Percentiles rank a stretch among this genome's conserved stretches.
Evolutionary conservation across 1,139 yeast species (phyloP).

Genomic region (Sugiyamaella pinicola): DNA sequence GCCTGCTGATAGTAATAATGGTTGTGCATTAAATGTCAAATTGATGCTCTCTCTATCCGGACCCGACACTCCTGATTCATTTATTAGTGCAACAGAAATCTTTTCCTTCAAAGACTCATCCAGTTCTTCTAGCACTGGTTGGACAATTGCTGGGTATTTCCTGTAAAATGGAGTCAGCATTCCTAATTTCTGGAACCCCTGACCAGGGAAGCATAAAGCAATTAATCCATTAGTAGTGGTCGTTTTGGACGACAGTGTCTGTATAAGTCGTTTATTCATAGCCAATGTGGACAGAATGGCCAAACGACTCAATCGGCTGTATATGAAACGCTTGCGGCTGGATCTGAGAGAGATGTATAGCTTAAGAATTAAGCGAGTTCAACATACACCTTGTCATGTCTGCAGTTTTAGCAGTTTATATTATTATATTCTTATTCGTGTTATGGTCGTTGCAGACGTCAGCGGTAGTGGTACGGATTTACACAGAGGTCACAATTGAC

Average conservation of each 20-base stretch:
- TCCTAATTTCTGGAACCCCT: conserved; percentile 46
- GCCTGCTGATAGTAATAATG: conserved; percentile 57
- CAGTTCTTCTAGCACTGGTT: conserved; percentile 39
- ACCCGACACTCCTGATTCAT: conserved; percentile 24
- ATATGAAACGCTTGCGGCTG: too few species aligned
- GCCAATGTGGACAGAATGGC: background rate
- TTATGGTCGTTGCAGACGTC: too few species aligned
- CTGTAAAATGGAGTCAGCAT: conserved; percentile 38
- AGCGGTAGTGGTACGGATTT: too few species aligned
- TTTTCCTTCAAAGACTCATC: conserved; percentile 39
- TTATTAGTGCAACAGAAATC: conserved; percentile 35
- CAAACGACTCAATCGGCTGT: too few species aligned
- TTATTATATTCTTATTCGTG: too few species aligned
- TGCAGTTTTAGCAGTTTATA: too few species aligned
- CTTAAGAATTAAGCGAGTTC: too few species aligned
- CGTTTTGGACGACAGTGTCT: background rate
- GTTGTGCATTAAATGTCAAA: conserved; percentile 60
- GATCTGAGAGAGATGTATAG: too few species aligned
- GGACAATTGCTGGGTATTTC: conserved; percentile 31
- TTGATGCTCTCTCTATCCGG: conserved; percentile 32
- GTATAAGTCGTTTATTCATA: background rate
- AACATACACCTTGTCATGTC: too few species aligned
- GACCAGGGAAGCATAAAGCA: conserved; percentile 41
- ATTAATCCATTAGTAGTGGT: background rate
- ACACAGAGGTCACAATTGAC: too few species aligned